Percentiles rank a stretch among this genome's conserved stretches.
Evolutionary conservation across 2,329 filamentous ascomycete species (phyloP).

Genomic region (Botrytis paeoniae): DNA sequence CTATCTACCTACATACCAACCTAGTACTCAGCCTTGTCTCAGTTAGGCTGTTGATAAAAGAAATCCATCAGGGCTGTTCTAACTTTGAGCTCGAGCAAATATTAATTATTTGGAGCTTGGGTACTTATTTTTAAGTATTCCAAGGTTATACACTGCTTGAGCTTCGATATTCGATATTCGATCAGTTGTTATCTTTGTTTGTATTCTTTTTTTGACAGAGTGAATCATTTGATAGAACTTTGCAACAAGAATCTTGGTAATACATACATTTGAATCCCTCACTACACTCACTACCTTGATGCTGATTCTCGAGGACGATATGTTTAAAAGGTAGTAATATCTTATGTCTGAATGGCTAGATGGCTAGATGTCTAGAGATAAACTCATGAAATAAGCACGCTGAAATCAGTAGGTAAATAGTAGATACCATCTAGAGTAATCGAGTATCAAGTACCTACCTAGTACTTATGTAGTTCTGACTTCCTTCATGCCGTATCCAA

Average conservation of each 20-base stretch:
- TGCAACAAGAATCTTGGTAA: neutral
- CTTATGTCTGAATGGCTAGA: neutral
- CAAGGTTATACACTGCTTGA: neutral
- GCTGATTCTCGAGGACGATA: neutral
- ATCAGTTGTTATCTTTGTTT: neutral
- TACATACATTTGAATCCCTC: neutral
- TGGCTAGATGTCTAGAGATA: neutral
- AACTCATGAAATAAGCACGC: neutral
- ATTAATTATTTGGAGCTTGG: neutral
- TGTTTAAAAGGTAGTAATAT: neutral
- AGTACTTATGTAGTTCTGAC: too few species aligned
- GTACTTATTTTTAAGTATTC: neutral
- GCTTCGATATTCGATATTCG: neutral
- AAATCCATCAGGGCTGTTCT: neutral
- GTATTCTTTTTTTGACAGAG: neutral
- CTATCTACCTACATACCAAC: neutral
- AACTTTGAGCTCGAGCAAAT: neutral
- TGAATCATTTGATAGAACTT: neutral
- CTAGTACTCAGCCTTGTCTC: neutral
- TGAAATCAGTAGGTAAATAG: too few species aligned
- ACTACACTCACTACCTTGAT: neutral
- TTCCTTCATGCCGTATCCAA: neutral
- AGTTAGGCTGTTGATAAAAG: neutral
- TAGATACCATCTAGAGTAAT: neutral
- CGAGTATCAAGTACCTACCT: neutral